phyloP scores from a whole-genome alignment of 2,329 filamentous ascomycete genomes.

The Magnaporthiopsis rhizophila region DNA sequence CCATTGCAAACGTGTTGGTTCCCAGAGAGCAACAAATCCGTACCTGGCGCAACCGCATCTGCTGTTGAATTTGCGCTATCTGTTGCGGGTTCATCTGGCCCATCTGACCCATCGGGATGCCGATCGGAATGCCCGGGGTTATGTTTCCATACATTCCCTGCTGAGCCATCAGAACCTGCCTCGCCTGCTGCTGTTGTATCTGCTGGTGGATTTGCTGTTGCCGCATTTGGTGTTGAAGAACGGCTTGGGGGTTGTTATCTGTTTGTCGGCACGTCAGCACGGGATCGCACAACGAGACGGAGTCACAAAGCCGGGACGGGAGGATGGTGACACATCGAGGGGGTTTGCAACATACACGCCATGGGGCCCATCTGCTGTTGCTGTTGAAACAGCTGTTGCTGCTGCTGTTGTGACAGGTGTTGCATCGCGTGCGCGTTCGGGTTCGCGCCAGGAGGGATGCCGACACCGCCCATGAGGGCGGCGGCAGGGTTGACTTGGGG shows the following conservation, averaged over 20 bases:
- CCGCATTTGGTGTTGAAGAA: constrained; percentile 32
- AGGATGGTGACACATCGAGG: not conserved
- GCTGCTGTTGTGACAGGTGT: constrained; percentile 55
- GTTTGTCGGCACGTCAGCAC: not conserved
- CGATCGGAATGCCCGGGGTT: constrained; percentile 40
- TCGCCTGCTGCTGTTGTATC: constrained; percentile 44
- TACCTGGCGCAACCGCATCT: constrained; percentile 17
- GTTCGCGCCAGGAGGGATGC: constrained; percentile 61
- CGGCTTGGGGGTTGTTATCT: constrained; percentile 23
- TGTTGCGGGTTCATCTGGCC: constrained; percentile 31
- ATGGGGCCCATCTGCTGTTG: constrained; percentile 35
- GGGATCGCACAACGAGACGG: not conserved
- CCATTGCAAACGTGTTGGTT: not conserved
- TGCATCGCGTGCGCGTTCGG: constrained; percentile 64
- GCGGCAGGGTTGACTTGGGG: constrained; percentile 61
- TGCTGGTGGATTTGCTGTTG: constrained; percentile 48
- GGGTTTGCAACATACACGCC: constrained; percentile 19
- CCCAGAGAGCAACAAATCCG: not conserved
- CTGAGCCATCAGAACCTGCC: constrained; percentile 46
- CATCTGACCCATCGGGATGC: constrained; percentile 38
- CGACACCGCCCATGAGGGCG: constrained; percentile 59
- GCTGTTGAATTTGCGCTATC: constrained; percentile 24
- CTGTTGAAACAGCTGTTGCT: constrained; percentile 51
- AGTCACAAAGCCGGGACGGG: not conserved
- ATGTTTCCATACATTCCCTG: constrained; percentile 34